phyloP scores from a whole-genome alignment of 306 rosid species.

The Ormosia emarginata region DNA sequence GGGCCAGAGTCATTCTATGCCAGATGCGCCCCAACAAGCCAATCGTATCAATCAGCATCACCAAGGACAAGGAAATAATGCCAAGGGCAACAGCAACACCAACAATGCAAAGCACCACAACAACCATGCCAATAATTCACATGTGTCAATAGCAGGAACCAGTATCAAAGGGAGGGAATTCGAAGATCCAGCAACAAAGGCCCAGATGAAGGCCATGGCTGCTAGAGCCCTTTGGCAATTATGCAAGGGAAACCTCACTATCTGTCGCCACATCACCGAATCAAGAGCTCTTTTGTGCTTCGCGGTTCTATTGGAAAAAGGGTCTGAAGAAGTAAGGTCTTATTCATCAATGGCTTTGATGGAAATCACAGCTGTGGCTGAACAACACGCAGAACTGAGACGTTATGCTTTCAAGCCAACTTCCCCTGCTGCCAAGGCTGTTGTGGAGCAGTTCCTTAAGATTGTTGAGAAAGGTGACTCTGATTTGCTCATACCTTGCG shows the following conservation, averaged over 20 bases:
- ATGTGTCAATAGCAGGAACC: conserved; percentile 4
- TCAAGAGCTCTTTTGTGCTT: conserved; percentile 65
- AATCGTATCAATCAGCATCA: neutral
- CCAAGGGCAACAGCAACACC: neutral
- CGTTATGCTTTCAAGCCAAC: conserved; percentile 68
- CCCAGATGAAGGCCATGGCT: conserved; percentile 58
- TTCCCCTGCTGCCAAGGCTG: conserved; percentile 61
- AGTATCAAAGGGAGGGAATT: conserved; percentile 60
- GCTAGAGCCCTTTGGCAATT: conserved; percentile 63
- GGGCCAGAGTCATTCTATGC: neutral
- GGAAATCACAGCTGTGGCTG: conserved; percentile 63
- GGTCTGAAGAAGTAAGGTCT: conserved; percentile 37
- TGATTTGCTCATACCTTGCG: conserved; percentile 41
- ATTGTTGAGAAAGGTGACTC: conserved; percentile 33
- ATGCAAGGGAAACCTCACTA: conserved; percentile 37
- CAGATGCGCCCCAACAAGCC: neutral
- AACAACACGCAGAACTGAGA: conserved; percentile 49
- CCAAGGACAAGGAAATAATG: neutral
- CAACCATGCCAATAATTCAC: neutral
- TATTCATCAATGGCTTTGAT: conserved; percentile 52
- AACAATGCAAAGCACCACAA: neutral
- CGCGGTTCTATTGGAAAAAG: conserved; percentile 55
- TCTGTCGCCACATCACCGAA: conserved; percentile 55
- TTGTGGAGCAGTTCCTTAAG: conserved; percentile 48
- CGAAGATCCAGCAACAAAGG: conserved; percentile 47